phyloP scores from a whole-genome alignment of 371 early-diverging fungal species.

The Sanchytrium tribonematis region DNA sequence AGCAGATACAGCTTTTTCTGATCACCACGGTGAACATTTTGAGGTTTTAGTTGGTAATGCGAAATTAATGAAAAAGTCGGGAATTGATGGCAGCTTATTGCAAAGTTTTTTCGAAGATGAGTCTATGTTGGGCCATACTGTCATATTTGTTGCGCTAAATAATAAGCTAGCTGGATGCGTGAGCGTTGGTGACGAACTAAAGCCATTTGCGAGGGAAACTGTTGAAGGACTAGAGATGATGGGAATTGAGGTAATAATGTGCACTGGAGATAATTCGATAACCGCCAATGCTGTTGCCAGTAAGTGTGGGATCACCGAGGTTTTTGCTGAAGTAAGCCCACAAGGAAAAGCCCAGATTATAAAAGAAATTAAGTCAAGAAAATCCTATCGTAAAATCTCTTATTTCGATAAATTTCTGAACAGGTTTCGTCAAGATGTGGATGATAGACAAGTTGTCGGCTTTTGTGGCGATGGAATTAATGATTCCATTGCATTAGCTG shows the following conservation, averaged over 20 bases:
- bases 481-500: slow-evolving; percentile 79
- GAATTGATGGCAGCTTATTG: slow-evolving; percentile 12
- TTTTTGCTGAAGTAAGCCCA: slow-evolving; percentile 75
- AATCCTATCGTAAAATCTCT: slow-evolving; percentile 1
- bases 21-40: too few relatives aligned
- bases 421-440: slow-evolving; percentile 15
- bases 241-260: slow-evolving; percentile 51
- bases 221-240: slow-evolving; percentile 33
- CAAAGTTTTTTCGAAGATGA: slow-evolving; percentile 12
- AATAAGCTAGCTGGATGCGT: slow-evolving; percentile 33
- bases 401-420: too few relatives aligned
- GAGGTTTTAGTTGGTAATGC: slow-evolving; percentile 45
- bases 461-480: slow-evolving; percentile 98
- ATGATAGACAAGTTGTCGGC: slow-evolving; percentile 35
- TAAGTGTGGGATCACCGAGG: slow-evolving; percentile 36
- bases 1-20: too few relatives aligned
- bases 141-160: slow-evolving; percentile 40
- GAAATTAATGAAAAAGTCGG: slow-evolving; percentile 20
- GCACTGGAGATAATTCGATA: slow-evolving; percentile 64
- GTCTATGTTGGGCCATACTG: slow-evolving; percentile 33
- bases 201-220: slow-evolving; percentile 39
- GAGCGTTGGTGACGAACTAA: slow-evolving; percentile 53
- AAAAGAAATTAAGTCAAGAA: slow-evolving; percentile 5
- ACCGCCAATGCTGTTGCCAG: slow-evolving; percentile 44
- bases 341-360: slow-evolving; percentile 55